Percentiles rank a stretch among this genome's conserved stretches.
phyloP scores from a whole-genome alignment of 345 rosid genomes.

The Sonneratia caseolaris region DNA sequence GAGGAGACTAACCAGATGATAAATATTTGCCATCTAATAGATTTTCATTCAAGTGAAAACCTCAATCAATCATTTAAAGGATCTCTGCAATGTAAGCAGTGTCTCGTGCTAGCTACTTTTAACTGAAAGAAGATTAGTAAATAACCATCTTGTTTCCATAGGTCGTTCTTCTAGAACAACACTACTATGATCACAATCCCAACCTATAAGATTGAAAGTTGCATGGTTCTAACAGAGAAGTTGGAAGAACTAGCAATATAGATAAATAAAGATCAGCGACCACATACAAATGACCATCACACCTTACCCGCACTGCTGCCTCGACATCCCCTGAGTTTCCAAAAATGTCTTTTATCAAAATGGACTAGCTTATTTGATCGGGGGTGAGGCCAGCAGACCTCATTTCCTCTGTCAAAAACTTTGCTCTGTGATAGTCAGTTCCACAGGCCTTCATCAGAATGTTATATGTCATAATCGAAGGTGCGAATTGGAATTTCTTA shows the following conservation, averaged over 20 bases:
- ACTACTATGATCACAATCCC: background rate
- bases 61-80: background rate
- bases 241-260: background rate
- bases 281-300: background rate
- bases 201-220: background rate
- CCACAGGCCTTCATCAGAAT: constrained; percentile 85
- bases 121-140: background rate
- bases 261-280: background rate
- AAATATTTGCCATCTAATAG: background rate
- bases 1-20: background rate
- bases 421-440: constrained; percentile 56
- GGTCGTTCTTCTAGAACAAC: background rate
- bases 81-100: background rate
- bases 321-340: constrained; percentile 63
- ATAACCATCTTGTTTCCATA: background rate
- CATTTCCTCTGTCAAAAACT: constrained; percentile 76
- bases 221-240: background rate
- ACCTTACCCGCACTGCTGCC: constrained; percentile 68
- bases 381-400: constrained; percentile 59
- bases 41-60: background rate
- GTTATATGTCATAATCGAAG: constrained; percentile 65
- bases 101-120: background rate
- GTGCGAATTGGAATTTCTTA: constrained; percentile 46
- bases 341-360: constrained; percentile 55
- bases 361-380: constrained; percentile 74